These are phyloP conservation scores for Tubosaeta brunneosetosa DNA, from an alignment of 768 basidiomycete species.

Conservation along the genomic window DNA sequence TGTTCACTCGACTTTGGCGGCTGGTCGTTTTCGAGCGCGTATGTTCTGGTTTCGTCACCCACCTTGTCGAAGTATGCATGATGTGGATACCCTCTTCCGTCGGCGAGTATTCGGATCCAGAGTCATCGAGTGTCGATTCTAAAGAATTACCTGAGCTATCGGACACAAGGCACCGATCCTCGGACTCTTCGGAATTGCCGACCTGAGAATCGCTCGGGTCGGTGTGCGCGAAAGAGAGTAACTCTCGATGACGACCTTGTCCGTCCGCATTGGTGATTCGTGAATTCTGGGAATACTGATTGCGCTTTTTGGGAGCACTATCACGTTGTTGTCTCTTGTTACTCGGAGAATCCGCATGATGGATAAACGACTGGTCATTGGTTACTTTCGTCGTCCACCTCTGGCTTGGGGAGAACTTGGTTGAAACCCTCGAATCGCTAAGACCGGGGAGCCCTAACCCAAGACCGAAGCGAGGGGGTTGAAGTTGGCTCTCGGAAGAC, in stretches of 20 bases:
- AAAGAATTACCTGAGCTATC: constrained; percentile 19
- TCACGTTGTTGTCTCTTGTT: constrained; percentile 10
- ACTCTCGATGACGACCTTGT: constrained; percentile 18
- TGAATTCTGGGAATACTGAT: constrained; percentile 7
- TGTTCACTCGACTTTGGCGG: constrained; percentile 5
- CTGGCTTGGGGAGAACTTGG: constrained; percentile 10
- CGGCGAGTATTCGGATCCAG: constrained; percentile 30
- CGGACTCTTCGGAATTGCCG: constrained; percentile 11
- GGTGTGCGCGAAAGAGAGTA: constrained; percentile 9
- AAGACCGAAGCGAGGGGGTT: constrained; percentile 27
- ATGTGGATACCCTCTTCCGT: constrained; percentile 17
- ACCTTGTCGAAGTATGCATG: not conserved
- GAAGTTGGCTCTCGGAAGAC: constrained; percentile 20
- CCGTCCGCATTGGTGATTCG: constrained; percentile 7
- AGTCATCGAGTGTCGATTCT: constrained; percentile 21
- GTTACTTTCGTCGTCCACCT: constrained; percentile 12
- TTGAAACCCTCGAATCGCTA: constrained; percentile 8
- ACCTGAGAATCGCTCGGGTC: constrained; percentile 12
- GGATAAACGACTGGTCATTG: constrained; percentile 1
- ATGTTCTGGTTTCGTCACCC: constrained; percentile 9
- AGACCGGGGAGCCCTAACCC: constrained; percentile 23
- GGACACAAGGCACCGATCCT: constrained; percentile 10
- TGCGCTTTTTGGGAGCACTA: constrained; percentile 7
- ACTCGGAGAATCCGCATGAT: constrained; percentile 3
- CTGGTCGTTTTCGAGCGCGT: not conserved